Conservation (phyloP, 208 protist genomes). For the Trypanosoma caninum region DNA sequence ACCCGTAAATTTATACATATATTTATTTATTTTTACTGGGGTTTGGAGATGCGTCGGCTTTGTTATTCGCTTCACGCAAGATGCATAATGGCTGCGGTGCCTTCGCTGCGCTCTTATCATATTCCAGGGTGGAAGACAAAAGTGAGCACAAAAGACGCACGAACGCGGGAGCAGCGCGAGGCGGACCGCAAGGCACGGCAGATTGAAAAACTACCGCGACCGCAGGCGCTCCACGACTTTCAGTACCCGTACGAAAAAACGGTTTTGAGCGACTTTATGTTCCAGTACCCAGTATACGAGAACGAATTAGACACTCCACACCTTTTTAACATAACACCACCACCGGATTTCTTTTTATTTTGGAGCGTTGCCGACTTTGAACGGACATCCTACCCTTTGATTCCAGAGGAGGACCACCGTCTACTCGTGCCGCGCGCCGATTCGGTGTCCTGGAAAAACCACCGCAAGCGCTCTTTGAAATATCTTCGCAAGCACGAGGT, state of each 20-base stretch:
- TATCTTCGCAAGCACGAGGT: conserved; percentile 89
- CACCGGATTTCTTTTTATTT: conserved; percentile 87
- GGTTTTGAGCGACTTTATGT: conserved; percentile 87
- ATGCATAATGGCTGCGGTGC: neutral
- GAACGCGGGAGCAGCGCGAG: conserved; percentile 85
- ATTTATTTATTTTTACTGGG: too few species aligned
- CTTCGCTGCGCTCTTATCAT: conserved; percentile 37
- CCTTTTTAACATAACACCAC: conserved; percentile 83
- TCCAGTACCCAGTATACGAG: conserved; percentile 88
- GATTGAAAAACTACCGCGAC: conserved; percentile 86
- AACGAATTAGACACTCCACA: conserved; percentile 86
- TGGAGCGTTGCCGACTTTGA: conserved; percentile 85
- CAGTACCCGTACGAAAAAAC: conserved; percentile 91
- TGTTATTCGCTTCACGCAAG: neutral
- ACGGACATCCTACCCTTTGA: conserved; percentile 66
- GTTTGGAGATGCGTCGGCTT: too few species aligned
- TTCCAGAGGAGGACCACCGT: conserved; percentile 72
- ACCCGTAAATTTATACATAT: too few species aligned
- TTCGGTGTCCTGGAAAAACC: conserved; percentile 45
- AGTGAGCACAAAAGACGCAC: conserved; percentile 78
- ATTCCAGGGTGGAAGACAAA: conserved; percentile 87
- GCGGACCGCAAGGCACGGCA: conserved; percentile 80
- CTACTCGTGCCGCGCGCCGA: conserved; percentile 46
- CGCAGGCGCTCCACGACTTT: conserved; percentile 84
- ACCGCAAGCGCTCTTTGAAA: conserved; percentile 38